Conservation (phyloP, 192 early-diverging fungal species). For the Backusella morwellensis region DNA sequence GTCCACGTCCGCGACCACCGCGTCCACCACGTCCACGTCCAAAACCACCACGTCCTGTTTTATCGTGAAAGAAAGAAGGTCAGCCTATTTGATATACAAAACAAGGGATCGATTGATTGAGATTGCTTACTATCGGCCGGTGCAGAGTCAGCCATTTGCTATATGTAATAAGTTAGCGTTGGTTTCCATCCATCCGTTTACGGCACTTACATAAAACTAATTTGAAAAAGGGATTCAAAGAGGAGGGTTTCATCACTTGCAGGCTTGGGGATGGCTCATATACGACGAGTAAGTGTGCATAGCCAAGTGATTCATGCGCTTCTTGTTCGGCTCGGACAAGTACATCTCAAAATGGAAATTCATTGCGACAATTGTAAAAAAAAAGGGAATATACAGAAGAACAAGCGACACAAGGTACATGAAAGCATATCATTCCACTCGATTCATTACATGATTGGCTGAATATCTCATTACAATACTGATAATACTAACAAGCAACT, state of each 20-base stretch:
- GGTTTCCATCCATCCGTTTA: background rate
- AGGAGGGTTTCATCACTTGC: background rate
- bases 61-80: background rate
- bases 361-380: background rate
- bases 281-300: background rate
- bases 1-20: conserved; percentile 40
- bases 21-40: conserved; percentile 40
- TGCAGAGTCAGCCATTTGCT: conserved; percentile 69
- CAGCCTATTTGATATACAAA: background rate
- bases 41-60: conserved; percentile 36
- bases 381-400: background rate
- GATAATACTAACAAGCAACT: too few relatives aligned
- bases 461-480: too few relatives aligned
- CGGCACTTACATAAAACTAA: background rate
- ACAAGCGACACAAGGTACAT: too few relatives aligned
- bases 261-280: background rate
- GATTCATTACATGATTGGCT: too few relatives aligned
- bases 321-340: background rate
- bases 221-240: conserved; percentile 6
- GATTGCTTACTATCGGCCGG: conserved; percentile 72
- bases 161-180: background rate
- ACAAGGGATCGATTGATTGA: background rate
- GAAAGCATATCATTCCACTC: too few relatives aligned
- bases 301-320: background rate
- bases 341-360: background rate